phyloP scores from a whole-genome alignment of 352 stramenopile species.

The Globisporangium spinosum region DNA sequence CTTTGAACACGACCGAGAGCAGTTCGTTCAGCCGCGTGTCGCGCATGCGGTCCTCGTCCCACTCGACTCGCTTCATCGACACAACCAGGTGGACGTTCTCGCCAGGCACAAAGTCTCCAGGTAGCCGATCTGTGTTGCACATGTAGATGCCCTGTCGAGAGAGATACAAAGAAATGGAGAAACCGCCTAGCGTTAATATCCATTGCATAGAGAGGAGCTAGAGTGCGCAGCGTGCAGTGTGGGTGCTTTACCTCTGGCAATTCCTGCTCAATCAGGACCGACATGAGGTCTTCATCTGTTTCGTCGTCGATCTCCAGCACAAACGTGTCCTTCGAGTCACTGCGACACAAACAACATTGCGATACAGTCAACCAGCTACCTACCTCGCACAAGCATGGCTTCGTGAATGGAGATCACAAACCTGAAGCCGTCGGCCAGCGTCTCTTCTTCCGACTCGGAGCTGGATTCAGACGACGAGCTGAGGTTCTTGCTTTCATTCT shows the following conservation, averaged over 20 bases:
- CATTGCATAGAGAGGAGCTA: not conserved
- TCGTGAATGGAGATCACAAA: conserved; percentile 12
- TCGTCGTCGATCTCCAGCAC: conserved; percentile 91
- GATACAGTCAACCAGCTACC: not conserved
- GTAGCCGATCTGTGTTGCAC: conserved; percentile 80
- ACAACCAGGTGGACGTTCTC: conserved; percentile 85
- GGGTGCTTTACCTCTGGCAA: conserved; percentile 49
- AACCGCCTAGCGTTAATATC: not conserved
- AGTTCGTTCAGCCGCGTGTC: conserved; percentile 83
- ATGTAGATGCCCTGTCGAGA: conserved; percentile 66
- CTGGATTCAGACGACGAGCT: conserved; percentile 77
- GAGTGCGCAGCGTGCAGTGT: not conserved
- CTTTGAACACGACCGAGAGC: conserved; percentile 81
- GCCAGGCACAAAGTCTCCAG: conserved; percentile 60
- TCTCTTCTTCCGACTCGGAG: conserved; percentile 83
- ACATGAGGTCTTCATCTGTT: conserved; percentile 91
- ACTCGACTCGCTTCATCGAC: conserved; percentile 85
- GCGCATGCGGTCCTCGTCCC: conserved; percentile 85
- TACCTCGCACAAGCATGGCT: not conserved
- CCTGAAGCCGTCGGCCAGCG: conserved; percentile 65
- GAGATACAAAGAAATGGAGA: not conserved
- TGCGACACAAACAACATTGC: conserved; percentile 15
- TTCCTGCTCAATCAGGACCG: conserved; percentile 85
- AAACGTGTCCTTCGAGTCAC: conserved; percentile 84
- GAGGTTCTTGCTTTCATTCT: conserved; percentile 52